phyloP scores from a whole-genome alignment of 83 land plant genomes.

The Picea abies region DNA sequence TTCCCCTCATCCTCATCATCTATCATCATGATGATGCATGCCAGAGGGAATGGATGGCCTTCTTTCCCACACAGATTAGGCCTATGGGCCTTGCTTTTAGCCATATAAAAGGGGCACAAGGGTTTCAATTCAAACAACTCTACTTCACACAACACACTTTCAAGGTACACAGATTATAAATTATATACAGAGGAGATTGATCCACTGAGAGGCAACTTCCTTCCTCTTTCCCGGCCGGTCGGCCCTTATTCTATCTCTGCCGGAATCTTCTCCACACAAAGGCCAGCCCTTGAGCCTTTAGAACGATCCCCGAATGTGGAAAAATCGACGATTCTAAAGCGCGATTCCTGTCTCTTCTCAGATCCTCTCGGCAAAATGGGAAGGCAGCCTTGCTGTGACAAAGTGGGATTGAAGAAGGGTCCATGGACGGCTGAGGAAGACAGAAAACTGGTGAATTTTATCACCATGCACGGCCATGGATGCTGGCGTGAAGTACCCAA shows the following conservation, averaged over 20 bases:
- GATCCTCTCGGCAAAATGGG: background rate
- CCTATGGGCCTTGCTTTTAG: background rate
- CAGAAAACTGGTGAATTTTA: slow-evolving; percentile 13
- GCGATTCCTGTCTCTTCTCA: background rate
- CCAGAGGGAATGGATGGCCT: background rate
- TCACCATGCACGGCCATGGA: slow-evolving; percentile 14
- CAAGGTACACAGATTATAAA: too few species aligned
- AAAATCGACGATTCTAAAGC: background rate
- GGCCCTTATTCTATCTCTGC: too few species aligned
- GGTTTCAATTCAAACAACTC: background rate
- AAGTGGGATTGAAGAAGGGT: slow-evolving; percentile 17
- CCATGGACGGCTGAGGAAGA: slow-evolving; percentile 13
- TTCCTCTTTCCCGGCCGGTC: background rate
- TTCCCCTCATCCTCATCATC: background rate
- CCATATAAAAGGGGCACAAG: slow-evolving; percentile 5
- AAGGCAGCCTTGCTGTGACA: slow-evolving; percentile 17
- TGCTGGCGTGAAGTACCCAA: slow-evolving; percentile 16
- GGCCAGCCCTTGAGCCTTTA: background rate
- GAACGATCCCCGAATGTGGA: background rate
- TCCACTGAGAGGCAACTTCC: too few species aligned
- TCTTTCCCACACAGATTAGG: too few species aligned
- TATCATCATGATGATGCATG: background rate
- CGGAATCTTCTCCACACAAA: background rate
- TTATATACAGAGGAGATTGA: too few species aligned
- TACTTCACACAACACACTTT: too few species aligned